Conservation (phyloP, 2,329 filamentous ascomycete genomes). For the Mariannaea sp. region DNA sequence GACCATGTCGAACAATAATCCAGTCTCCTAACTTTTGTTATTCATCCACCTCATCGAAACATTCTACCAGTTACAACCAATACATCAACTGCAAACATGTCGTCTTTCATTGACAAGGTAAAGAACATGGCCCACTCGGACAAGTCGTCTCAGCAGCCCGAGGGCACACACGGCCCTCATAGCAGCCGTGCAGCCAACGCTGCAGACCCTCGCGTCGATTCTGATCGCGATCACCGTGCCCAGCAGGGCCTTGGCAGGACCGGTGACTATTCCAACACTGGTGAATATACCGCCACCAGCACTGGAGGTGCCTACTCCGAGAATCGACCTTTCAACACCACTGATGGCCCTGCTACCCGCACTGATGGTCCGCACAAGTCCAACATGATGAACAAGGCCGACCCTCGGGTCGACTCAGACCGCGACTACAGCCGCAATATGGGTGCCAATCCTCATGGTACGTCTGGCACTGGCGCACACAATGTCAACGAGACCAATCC, state of each 20-base stretch:
- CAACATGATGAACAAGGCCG: conserved; percentile 54
- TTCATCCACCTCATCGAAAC: conserved; percentile 3
- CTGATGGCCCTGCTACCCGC: conserved; percentile 29
- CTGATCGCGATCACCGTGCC: conserved; percentile 51
- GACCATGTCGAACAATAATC: not conserved
- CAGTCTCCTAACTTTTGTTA: not conserved
- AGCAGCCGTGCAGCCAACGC: conserved; percentile 46
- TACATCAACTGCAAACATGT: conserved; percentile 50
- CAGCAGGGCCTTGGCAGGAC: conserved; percentile 25
- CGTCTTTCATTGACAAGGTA: conserved; percentile 62
- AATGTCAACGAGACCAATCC: conserved; percentile 42
- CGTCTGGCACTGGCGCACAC: conserved; percentile 31
- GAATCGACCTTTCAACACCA: conserved; percentile 7
- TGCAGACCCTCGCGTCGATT: conserved; percentile 56
- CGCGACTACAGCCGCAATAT: conserved; percentile 46
- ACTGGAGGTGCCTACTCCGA: conserved; percentile 14
- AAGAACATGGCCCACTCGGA: conserved; percentile 59
- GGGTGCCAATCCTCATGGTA: conserved; percentile 42
- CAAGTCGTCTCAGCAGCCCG: conserved; percentile 39
- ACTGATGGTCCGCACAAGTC: conserved; percentile 53
- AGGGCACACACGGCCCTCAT: conserved; percentile 31
- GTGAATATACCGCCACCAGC: conserved; percentile 44
- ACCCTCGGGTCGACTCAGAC: conserved; percentile 61
- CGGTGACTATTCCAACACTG: conserved; percentile 33
- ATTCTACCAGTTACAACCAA: conserved; percentile 8